Percentiles rank a stretch among this genome's conserved stretches.
phyloP scores from a whole-genome alignment of 1,284 basidiomycete species.

The Heterobasidion occidentale region DNA sequence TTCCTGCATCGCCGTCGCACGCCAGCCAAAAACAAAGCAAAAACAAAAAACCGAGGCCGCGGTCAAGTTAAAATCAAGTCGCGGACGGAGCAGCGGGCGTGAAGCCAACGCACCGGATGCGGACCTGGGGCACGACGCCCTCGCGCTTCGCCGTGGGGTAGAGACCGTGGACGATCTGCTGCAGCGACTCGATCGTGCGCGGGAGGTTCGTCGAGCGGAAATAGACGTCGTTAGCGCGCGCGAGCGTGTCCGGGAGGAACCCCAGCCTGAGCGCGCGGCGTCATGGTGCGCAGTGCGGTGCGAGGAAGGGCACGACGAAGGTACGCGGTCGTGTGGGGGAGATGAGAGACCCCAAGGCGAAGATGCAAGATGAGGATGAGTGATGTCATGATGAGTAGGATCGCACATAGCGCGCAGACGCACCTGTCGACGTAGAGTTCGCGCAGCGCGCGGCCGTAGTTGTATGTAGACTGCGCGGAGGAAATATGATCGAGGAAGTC shows the following conservation, averaged over 20 bases:
- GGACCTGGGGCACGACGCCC: constrained; percentile 39
- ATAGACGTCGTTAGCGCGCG: constrained; percentile 46
- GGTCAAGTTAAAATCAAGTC: background rate
- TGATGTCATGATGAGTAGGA: background rate
- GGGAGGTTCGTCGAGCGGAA: constrained; percentile 72
- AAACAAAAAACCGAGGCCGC: background rate
- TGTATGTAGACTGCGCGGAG: constrained; percentile 54
- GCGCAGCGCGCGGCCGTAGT: constrained; percentile 55
- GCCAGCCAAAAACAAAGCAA: background rate
- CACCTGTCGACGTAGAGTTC: constrained; percentile 67
- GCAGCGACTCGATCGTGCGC: constrained; percentile 71
- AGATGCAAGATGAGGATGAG: background rate
- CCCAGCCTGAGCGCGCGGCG: constrained; percentile 36
- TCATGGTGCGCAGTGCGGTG: no score
- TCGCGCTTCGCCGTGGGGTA: constrained; percentile 51
- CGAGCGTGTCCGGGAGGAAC: constrained; percentile 51
- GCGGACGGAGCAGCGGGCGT: background rate
- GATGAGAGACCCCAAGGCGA: background rate
- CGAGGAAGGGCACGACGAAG: background rate
- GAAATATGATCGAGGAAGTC: background rate
- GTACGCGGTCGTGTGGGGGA: no score
- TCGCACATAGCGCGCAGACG: constrained; percentile 8
- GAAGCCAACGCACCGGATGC: constrained; percentile 40
- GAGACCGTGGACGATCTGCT: constrained; percentile 66
- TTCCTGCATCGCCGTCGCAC: constrained; percentile 33